Evolutionary conservation across 2,329 filamentous ascomycete species (phyloP).

Genomic region (Anisogramma anomala): DNA sequence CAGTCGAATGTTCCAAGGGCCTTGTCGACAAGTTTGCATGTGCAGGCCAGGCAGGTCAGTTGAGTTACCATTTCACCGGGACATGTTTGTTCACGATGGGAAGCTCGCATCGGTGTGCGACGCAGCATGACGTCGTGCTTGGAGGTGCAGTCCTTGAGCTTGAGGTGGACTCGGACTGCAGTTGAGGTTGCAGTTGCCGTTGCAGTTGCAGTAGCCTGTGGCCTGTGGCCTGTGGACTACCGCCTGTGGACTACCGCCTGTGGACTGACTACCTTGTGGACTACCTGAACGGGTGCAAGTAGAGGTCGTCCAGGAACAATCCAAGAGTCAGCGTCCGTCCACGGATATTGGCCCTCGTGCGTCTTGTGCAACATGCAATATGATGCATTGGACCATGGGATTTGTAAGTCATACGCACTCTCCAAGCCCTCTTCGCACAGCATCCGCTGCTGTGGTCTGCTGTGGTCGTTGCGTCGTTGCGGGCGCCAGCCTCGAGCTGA

Average conservation of each 20-base stretch:
- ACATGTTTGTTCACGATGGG: background rate
- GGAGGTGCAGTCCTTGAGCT: background rate
- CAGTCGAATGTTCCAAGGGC: background rate
- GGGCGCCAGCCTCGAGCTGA: too few relatives aligned
- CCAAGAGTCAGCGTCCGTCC: too few relatives aligned
- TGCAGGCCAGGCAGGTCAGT: background rate
- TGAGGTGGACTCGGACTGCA: constrained; percentile 11
- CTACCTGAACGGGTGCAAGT: too few relatives aligned
- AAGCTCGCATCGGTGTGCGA: background rate
- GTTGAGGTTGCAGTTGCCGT: background rate
- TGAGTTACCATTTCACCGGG: constrained; percentile 1
- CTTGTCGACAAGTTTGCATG: background rate
- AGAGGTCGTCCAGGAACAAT: too few relatives aligned
- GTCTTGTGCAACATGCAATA: too few relatives aligned
- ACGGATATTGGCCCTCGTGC: too few relatives aligned
- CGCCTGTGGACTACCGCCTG: background rate
- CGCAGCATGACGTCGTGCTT: constrained; percentile 12
- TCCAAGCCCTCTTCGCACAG: too few relatives aligned
- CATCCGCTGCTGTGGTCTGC: too few relatives aligned
- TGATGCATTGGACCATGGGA: too few relatives aligned
- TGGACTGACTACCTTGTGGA: too few relatives aligned
- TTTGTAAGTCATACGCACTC: too few relatives aligned
- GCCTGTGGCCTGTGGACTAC: background rate
- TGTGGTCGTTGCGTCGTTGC: too few relatives aligned
- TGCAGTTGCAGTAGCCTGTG: background rate